These are phyloP conservation scores for Sporothrix dimorphospora DNA, from an alignment of 2,329 filamentous ascomycete genomes.

Conservation along the genomic window DNA sequence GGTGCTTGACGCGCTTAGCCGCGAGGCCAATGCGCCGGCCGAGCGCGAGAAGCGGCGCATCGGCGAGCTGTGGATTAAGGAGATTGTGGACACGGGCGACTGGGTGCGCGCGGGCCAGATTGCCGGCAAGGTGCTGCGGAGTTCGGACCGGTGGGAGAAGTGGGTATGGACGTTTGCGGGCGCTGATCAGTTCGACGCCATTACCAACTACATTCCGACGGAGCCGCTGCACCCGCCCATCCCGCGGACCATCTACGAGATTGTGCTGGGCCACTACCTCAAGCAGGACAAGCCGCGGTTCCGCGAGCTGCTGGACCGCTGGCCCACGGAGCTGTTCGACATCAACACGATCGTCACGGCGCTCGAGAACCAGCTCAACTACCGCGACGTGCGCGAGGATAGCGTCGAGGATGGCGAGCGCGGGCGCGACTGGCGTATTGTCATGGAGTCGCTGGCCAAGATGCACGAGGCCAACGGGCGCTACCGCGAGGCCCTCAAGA, in stretches of 20 bases:
- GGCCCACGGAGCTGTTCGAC: constrained; percentile 85
- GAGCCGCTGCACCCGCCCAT: constrained; percentile 78
- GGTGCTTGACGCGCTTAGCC: constrained; percentile 63
- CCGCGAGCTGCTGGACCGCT: constrained; percentile 76
- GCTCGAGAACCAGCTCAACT: constrained; percentile 80
- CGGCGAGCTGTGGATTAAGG: constrained; percentile 90
- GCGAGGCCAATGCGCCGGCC: constrained; percentile 63
- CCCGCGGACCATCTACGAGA: constrained; percentile 81
- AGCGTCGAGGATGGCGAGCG: constrained; percentile 72
- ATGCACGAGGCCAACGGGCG: constrained; percentile 81
- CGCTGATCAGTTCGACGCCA: constrained; percentile 84
- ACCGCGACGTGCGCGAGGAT: constrained; percentile 73
- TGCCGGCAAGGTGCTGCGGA: constrained; percentile 80
- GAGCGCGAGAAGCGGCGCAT: constrained; percentile 89
- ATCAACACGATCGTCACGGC: constrained; percentile 74
- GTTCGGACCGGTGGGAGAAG: constrained; percentile 84
- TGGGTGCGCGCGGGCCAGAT: constrained; percentile 80
- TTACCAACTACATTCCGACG: constrained; percentile 79
- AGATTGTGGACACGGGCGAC: constrained; percentile 72
- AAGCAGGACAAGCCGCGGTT: constrained; percentile 75
- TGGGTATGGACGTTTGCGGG: constrained; percentile 94
- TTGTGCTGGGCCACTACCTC: constrained; percentile 87
- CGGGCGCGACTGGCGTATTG: constrained; percentile 82
- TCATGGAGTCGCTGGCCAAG: constrained; percentile 84
- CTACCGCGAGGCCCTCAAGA: constrained; percentile 80